phyloP scores from a whole-genome alignment of 306 rosid genomes.

The Sesbania bispinosa region DNA sequence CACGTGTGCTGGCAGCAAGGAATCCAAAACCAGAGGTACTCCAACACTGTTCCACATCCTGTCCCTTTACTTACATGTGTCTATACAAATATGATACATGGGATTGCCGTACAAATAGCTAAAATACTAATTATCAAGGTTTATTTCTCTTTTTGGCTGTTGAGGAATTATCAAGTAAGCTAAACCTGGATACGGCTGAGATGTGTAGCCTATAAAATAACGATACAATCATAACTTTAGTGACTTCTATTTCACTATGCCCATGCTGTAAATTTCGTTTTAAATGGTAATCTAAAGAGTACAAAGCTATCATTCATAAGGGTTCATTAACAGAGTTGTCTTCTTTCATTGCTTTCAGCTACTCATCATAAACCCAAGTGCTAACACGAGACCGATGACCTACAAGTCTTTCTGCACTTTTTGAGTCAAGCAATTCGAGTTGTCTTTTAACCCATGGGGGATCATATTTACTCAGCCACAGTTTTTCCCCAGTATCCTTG shows the following conservation, averaged over 20 bases:
- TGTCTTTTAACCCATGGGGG: constrained; percentile 88
- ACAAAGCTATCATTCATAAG: background rate
- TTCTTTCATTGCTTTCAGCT: constrained; percentile 19
- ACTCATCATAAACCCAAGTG: constrained; percentile 59
- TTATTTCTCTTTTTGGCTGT: constrained; percentile 1
- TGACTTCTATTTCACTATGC: background rate
- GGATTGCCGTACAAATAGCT: background rate
- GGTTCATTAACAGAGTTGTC: background rate
- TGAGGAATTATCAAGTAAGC: background rate
- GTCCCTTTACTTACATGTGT: background rate
- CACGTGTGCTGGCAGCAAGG: too few species aligned
- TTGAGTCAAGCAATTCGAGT: constrained; percentile 54
- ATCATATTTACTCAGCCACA: constrained; percentile 57
- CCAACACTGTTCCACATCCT: background rate
- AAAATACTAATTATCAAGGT: background rate
- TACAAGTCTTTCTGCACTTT: constrained; percentile 5
- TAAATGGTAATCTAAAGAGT: background rate
- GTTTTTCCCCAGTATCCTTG: constrained; percentile 67
- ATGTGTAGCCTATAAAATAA: constrained; percentile 10
- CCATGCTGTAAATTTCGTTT: background rate
- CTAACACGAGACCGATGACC: constrained; percentile 35
- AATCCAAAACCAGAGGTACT: background rate
- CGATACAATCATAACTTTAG: background rate
- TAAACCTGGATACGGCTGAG: background rate
- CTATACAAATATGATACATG: background rate